Percentiles rank a stretch among this genome's conserved stretches.
Conservation (phyloP, 495 filamentous ascomycete species). For the Daldinia bambusicola region DNA sequence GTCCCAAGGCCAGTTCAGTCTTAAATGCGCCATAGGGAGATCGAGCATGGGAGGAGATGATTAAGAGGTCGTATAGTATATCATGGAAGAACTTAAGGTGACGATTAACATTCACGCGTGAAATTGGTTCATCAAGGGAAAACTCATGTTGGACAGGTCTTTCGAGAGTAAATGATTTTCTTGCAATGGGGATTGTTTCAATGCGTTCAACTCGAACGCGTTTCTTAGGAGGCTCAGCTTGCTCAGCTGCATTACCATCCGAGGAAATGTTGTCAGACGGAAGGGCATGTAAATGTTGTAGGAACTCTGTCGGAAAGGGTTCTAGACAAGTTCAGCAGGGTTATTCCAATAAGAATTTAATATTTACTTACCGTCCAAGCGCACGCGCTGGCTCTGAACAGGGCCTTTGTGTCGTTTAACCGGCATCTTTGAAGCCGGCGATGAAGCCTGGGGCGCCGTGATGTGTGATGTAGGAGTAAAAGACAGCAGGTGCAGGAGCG, state of each 20-base stretch:
- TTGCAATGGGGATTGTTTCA: conserved; percentile 29
- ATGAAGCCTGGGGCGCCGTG: background rate
- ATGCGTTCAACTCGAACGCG: conserved; percentile 20
- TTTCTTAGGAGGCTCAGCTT: conserved; percentile 25
- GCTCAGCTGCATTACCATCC: conserved; percentile 11
- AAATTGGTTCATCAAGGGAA: background rate
- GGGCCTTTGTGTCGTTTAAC: conserved; percentile 5
- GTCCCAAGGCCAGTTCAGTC: conserved; percentile 16
- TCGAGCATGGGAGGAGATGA: conserved; percentile 10
- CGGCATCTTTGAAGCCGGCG: background rate
- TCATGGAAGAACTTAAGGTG: conserved; percentile 15
- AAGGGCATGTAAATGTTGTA: conserved; percentile 26
- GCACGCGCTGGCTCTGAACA: conserved; percentile 1
- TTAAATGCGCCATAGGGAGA: conserved; percentile 22
- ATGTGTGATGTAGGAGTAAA: conserved; percentile 12
- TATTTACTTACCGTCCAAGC: conserved; percentile 4
- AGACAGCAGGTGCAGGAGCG: background rate
- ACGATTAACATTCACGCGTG: conserved; percentile 12
- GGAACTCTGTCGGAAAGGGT: conserved; percentile 39
- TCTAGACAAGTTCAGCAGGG: conserved; percentile 30
- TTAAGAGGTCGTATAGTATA: background rate
- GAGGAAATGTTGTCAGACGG: background rate
- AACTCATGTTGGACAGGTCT: conserved; percentile 5
- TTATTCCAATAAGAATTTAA: background rate
- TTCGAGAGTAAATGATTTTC: conserved; percentile 6